Evolutionary conservation across 768 basidiomycete genomes (phyloP).

Genomic region (Termitomyces heimii): DNA sequence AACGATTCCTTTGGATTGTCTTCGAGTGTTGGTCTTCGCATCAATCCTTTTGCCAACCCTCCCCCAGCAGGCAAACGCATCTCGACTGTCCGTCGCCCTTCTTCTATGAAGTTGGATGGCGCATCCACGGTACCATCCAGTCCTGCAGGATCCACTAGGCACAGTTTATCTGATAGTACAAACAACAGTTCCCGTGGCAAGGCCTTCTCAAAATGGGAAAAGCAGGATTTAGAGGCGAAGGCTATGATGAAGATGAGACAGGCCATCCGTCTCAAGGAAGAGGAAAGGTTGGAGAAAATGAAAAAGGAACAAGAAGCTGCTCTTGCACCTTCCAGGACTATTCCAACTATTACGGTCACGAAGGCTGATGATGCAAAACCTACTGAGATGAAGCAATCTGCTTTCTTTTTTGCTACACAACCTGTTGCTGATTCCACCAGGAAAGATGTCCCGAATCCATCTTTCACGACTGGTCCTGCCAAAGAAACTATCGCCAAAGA

Average conservation of each 20-base stretch:
- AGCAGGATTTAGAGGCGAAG: slow-evolving; percentile 77
- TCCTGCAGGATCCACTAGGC: slow-evolving; percentile 18
- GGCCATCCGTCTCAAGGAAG: slow-evolving; percentile 37
- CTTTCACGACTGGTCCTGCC: slow-evolving; percentile 1
- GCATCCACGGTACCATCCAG: slow-evolving; percentile 6
- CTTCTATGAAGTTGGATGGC: slow-evolving; percentile 15
- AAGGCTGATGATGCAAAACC: slow-evolving; percentile 21
- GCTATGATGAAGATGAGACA: slow-evolving; percentile 70
- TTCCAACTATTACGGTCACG: slow-evolving; percentile 23
- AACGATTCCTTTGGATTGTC: slow-evolving; percentile 36
- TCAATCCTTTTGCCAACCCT: slow-evolving; percentile 43
- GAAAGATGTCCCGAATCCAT: slow-evolving; percentile 6
- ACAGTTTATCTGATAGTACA: slow-evolving; percentile 46
- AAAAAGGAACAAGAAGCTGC: slow-evolving; percentile 18
- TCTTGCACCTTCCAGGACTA: slow-evolving; percentile 15
- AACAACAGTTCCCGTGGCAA: slow-evolving; percentile 34
- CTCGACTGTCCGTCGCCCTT: slow-evolving; percentile 38
- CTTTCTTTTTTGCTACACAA: slow-evolving; percentile 16
- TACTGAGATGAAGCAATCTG: slow-evolving; percentile 15
- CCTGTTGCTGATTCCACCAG: slow-evolving; percentile 7
- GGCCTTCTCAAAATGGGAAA: slow-evolving; percentile 77
- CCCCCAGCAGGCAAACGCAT: slow-evolving; percentile 27
- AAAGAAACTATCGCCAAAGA: slow-evolving; percentile 1
- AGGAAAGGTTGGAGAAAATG: slow-evolving; percentile 27
- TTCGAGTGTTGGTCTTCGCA: slow-evolving; percentile 34